These are phyloP conservation scores for Solanum chiquidenum DNA, from an alignment of 257 asterid genomes.

Conservation along the genomic window DNA sequence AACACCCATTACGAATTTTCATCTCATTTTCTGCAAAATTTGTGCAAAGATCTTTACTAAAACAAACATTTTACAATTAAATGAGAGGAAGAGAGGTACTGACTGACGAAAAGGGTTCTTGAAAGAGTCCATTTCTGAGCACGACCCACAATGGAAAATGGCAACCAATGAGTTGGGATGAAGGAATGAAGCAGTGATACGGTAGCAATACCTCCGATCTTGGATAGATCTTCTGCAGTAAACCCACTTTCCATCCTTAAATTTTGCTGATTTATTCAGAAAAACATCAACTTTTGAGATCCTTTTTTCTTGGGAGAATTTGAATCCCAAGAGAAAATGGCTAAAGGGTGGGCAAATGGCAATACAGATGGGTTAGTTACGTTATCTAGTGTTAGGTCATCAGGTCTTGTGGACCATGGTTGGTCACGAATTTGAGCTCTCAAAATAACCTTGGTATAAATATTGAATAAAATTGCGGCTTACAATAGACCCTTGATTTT, in stretches of 20 bases:
- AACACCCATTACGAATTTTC: not conserved
- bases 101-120: constrained; percentile 86
- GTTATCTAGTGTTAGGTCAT: too few relatives aligned
- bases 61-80: not conserved
- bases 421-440: not conserved
- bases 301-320: not conserved
- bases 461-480: too few relatives aligned
- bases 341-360: not conserved
- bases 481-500: too few relatives aligned
- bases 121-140: constrained; percentile 99
- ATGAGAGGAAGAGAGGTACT: constrained; percentile 16
- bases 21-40: not conserved
- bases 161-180: constrained; percentile 97
- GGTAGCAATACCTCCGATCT: constrained; percentile 94
- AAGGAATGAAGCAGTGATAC: constrained; percentile 86
- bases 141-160: constrained; percentile 91
- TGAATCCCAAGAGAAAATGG: not conserved
- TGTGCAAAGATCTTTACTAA: not conserved
- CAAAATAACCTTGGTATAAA: too few relatives aligned
- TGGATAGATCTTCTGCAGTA: constrained; percentile 71
- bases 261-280: not conserved
- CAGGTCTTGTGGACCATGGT: not conserved
- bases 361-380: not conserved
- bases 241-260: constrained; percentile 26
- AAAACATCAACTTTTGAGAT: not conserved